These are phyloP conservation scores for Spirogloea muscicola DNA, from an alignment of 139 green algal species.

Conservation along the genomic window DNA sequence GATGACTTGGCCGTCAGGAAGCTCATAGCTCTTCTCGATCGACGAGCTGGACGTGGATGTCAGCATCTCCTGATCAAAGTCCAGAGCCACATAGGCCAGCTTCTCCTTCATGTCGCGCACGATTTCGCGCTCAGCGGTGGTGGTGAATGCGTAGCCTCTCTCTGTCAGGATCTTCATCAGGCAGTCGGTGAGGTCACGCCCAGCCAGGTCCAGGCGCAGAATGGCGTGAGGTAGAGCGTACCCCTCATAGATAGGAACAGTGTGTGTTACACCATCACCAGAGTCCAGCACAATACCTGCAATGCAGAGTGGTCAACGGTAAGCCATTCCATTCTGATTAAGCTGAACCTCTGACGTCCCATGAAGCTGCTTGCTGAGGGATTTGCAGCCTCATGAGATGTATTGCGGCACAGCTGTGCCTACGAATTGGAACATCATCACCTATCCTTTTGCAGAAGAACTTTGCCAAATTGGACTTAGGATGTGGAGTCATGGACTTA, in stretches of 20 bases:
- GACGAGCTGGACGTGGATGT: conserved; percentile 70
- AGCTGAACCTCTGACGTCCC: too few relatives aligned
- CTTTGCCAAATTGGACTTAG: neutral
- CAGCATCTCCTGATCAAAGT: conserved; percentile 90
- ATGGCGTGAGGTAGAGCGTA: conserved; percentile 55
- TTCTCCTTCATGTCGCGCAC: conserved; percentile 61
- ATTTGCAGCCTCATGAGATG: too few relatives aligned
- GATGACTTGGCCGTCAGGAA: conserved; percentile 68
- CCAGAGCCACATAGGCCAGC: conserved; percentile 55
- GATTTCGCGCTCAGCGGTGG: conserved; percentile 54
- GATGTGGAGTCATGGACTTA: neutral
- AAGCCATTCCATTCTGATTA: too few relatives aligned
- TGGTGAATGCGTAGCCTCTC: conserved; percentile 57
- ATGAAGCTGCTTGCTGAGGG: too few relatives aligned
- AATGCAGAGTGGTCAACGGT: conserved; percentile 2
- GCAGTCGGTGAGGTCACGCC: conserved; percentile 54
- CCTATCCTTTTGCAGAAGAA: too few relatives aligned
- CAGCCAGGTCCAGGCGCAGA: conserved; percentile 53
- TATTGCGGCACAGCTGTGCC: too few relatives aligned
- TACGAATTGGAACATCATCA: too few relatives aligned
- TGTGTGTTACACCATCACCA: conserved; percentile 56
- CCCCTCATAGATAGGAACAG: conserved; percentile 57
- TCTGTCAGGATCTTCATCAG: conserved; percentile 53
- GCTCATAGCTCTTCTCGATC: conserved; percentile 84
- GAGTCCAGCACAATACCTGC: conserved; percentile 54